These are phyloP conservation scores for Apiospora rasikravindrae DNA, from an alignment of 2,329 filamentous ascomycete species.

Conservation along the genomic window DNA sequence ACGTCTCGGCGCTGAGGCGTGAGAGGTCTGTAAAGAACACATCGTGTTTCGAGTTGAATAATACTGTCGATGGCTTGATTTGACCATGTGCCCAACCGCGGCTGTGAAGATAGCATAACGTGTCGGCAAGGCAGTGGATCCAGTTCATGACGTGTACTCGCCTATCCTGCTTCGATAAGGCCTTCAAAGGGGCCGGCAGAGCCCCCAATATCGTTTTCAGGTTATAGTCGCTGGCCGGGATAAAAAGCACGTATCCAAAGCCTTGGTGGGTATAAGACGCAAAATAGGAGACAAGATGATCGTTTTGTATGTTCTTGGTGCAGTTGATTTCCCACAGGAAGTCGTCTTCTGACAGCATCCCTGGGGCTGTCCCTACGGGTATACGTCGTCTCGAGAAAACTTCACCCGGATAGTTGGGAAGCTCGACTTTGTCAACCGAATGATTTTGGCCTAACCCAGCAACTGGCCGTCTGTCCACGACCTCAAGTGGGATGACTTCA, in stretches of 20 bases:
- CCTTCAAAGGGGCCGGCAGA: slow-evolving; percentile 66
- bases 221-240: slow-evolving; percentile 69
- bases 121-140: slow-evolving; percentile 75
- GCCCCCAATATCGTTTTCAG: slow-evolving; percentile 71
- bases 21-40: slow-evolving; percentile 71
- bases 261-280: slow-evolving; percentile 71
- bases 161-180: slow-evolving; percentile 63
- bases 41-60: slow-evolving; percentile 68
- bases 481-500: slow-evolving; percentile 73
- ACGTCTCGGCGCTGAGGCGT: slow-evolving; percentile 50
- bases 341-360: slow-evolving; percentile 54
- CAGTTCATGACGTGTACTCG: slow-evolving; percentile 70
- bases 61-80: slow-evolving; percentile 73
- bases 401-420: slow-evolving; percentile 65
- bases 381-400: slow-evolving; percentile 64
- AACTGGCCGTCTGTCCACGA: slow-evolving; percentile 61
- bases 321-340: slow-evolving; percentile 67
- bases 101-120: slow-evolving; percentile 70
- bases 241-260: slow-evolving; percentile 68
- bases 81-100: slow-evolving; percentile 68
- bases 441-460: slow-evolving; percentile 42
- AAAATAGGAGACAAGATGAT: slow-evolving; percentile 74
- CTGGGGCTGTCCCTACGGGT: slow-evolving; percentile 51
- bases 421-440: slow-evolving; percentile 62
- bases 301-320: slow-evolving; percentile 64